These are phyloP conservation scores for Craterostigma plantagineum DNA, from an alignment of 257 asterid genomes.

Conservation along the genomic window DNA sequence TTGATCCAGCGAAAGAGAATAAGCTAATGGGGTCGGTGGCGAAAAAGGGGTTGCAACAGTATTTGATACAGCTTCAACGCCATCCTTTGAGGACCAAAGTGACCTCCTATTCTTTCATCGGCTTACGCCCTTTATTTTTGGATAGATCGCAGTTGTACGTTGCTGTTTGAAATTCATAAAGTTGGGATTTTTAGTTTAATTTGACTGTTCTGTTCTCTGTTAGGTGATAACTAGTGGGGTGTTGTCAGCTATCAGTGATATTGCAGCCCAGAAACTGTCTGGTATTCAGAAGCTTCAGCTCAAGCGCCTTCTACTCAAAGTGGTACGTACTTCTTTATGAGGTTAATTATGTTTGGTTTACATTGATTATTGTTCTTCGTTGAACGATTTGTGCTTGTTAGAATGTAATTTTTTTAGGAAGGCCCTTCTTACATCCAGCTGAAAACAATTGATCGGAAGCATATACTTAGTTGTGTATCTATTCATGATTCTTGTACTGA, in stretches of 20 bases:
- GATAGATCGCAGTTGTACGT: not conserved
- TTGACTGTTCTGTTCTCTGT: too few relatives aligned
- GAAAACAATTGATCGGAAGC: too few relatives aligned
- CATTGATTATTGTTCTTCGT: too few relatives aligned
- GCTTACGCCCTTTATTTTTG: not conserved
- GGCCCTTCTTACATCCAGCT: too few relatives aligned
- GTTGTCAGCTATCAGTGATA: slow-evolving; percentile 71
- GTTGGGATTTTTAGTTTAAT: not conserved
- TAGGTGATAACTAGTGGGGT: slow-evolving; percentile 78
- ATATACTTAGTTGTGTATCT: too few relatives aligned
- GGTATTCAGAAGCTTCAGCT: slow-evolving; percentile 79
- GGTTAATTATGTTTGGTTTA: too few relatives aligned
- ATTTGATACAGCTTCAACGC: slow-evolving; percentile 53
- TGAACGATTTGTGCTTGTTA: too few relatives aligned
- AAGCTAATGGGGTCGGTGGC: slow-evolving; percentile 46
- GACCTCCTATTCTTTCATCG: slow-evolving; percentile 7
- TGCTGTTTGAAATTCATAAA: not conserved
- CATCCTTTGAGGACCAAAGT: slow-evolving; percentile 87
- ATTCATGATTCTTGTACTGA: too few relatives aligned
- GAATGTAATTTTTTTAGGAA: too few relatives aligned
- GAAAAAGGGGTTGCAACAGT: slow-evolving; percentile 53
- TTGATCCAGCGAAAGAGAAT: too few relatives aligned
- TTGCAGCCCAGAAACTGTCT: slow-evolving; percentile 76
- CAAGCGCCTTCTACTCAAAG: slow-evolving; percentile 94
- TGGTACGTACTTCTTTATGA: slow-evolving; percentile 19